Percentiles rank a stretch among this genome's conserved stretches.
phyloP scores from a whole-genome alignment of 805 yeast genomes.

The Wickerhamiella slavikovae region DNA sequence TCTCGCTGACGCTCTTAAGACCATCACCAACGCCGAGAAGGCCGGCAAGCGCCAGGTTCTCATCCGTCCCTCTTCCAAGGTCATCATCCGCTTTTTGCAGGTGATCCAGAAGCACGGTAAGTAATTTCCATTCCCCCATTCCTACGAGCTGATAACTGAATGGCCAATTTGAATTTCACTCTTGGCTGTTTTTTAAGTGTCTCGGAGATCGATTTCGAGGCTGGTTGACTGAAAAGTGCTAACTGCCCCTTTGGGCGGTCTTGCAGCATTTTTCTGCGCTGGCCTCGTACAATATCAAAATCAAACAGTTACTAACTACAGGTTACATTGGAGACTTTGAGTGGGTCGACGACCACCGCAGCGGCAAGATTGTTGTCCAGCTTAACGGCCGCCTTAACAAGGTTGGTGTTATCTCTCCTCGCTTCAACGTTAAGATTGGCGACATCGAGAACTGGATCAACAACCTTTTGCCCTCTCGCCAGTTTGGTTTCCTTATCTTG shows the following conservation, averaged over 20 bases:
- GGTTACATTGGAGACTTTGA: slow-evolving; percentile 95
- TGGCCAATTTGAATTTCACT: slow-evolving; percentile 73
- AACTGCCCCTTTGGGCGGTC: no score
- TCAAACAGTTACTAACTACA: slow-evolving; percentile 6
- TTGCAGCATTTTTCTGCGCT: no score
- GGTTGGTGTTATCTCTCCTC: slow-evolving; percentile 97
- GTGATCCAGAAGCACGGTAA: slow-evolving; percentile 95
- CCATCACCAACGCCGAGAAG: slow-evolving; percentile 98
- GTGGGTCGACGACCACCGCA: slow-evolving; percentile 97
- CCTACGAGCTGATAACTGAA: slow-evolving; percentile 97
- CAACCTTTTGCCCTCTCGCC: slow-evolving; percentile 97
- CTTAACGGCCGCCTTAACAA: slow-evolving; percentile 96
- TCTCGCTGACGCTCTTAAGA: slow-evolving; percentile 95
- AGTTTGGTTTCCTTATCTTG: slow-evolving; percentile 92
- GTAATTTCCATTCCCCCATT: slow-evolving; percentile 13
- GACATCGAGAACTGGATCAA: slow-evolving; percentile 98
- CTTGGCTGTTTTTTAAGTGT: slow-evolving; percentile 94
- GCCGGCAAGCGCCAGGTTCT: slow-evolving; percentile 98
- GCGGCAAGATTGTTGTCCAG: slow-evolving; percentile 92
- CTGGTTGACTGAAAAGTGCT: no score
- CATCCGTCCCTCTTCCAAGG: slow-evolving; percentile 97
- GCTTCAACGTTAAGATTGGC: slow-evolving; percentile 89
- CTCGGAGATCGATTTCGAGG: slow-evolving; percentile 68
- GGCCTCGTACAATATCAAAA: no score
- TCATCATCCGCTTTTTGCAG: slow-evolving; percentile 86